Evolutionary conservation across 2,329 filamentous ascomycete genomes (phyloP).

Genomic region (Aspergillus sp.): DNA sequence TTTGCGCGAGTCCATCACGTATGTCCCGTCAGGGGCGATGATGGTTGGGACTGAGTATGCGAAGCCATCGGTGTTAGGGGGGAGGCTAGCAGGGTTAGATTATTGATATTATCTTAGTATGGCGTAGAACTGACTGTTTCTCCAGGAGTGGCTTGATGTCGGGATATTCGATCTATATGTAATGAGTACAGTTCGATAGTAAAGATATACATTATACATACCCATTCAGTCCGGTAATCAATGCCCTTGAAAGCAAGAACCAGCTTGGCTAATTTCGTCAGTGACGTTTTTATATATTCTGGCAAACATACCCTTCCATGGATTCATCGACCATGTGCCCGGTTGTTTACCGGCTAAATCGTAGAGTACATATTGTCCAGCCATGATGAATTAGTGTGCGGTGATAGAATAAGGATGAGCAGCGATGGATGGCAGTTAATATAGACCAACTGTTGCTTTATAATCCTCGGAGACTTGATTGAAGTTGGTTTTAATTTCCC

Average conservation of each 20-base stretch:
- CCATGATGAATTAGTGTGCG: no score
- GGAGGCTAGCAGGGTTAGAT: slow-evolving; percentile 29
- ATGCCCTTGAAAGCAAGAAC: slow-evolving; percentile 64
- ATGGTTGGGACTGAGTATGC: slow-evolving; percentile 55
- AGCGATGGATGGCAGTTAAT: no score
- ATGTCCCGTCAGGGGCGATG: slow-evolving; percentile 51
- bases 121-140: slow-evolving; percentile 46
- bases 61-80: slow-evolving; percentile 41
- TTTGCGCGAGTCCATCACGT: slow-evolving; percentile 59
- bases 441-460: no score
- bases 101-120: no score
- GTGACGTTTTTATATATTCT: slow-evolving; percentile 4
- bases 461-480: no score
- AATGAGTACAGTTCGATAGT: slow-evolving; percentile 23
- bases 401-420: no score
- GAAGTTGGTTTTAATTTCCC: no score
- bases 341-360: not conserved
- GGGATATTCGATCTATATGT: slow-evolving; percentile 66
- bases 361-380: not conserved
- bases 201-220: not conserved
- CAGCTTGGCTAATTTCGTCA: slow-evolving; percentile 51
- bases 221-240: slow-evolving; percentile 48
- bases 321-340: slow-evolving; percentile 59
- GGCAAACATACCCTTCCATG: slow-evolving; percentile 59
- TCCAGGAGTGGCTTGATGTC: slow-evolving; percentile 56